Percentiles rank a stretch among this genome's conserved stretches.
Evolutionary conservation across 495 filamentous ascomycete species (phyloP).

Genomic region (Penicillium cinerascens): DNA sequence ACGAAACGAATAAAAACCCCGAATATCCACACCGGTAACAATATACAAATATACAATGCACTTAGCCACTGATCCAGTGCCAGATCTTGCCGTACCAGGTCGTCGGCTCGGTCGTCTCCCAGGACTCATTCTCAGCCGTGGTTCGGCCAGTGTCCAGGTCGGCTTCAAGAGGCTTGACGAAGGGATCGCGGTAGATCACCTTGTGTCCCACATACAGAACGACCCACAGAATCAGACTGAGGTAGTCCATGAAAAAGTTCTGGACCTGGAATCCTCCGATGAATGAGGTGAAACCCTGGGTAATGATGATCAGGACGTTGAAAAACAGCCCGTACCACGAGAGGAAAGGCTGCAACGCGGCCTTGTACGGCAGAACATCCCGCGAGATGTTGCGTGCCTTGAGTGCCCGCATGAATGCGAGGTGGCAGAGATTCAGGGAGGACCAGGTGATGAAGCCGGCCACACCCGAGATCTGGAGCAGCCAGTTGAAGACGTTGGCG

Average conservation of each 20-base stretch:
- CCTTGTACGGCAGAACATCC: conserved; percentile 56
- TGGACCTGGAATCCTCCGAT: conserved; percentile 55
- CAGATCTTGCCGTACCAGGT: conserved; percentile 37
- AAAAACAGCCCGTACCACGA: conserved; percentile 62
- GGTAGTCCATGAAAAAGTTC: conserved; percentile 59
- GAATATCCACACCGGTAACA: conserved; percentile 2
- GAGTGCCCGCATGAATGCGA: conserved; percentile 59
- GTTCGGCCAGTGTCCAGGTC: conserved; percentile 48
- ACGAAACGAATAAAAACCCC: conserved; percentile 16
- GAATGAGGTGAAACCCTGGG: conserved; percentile 68
- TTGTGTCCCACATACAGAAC: conserved; percentile 60
- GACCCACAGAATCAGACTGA: conserved; percentile 59
- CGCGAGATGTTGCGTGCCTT: conserved; percentile 54
- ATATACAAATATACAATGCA: conserved; percentile 4
- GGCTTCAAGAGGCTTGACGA: conserved; percentile 42
- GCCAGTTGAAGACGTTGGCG: conserved; percentile 55
- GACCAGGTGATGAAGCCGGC: conserved; percentile 68
- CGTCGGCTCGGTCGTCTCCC: conserved; percentile 42
- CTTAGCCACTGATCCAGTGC: conserved; percentile 21
- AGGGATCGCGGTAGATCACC: conserved; percentile 39
- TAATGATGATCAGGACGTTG: conserved; percentile 61
- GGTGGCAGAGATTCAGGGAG: conserved; percentile 55
- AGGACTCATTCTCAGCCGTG: conserved; percentile 39
- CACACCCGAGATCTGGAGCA: conserved; percentile 60
- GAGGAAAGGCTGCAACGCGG: conserved; percentile 56